A percentile compares a stretch with the other conserved stretches of the same genome.
Conservation (phyloP, 2,329 filamentous ascomycete genomes). For the Sporothrix brunneoviolacea region DNA sequence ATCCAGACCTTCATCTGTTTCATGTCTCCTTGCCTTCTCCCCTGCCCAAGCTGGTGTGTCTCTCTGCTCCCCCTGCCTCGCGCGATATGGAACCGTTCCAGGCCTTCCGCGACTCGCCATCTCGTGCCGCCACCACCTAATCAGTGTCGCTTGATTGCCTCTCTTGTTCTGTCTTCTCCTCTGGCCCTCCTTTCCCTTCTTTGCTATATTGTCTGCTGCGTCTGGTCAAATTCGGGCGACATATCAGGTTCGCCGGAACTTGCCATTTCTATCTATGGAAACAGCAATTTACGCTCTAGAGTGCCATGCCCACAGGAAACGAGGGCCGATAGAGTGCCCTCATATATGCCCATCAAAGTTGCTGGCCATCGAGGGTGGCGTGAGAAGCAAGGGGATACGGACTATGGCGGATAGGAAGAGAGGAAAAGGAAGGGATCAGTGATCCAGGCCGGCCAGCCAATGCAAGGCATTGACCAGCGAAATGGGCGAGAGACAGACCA, state of each 20-base stretch:
- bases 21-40: neutral
- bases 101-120: constrained; percentile 7
- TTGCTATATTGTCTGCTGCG: neutral
- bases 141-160: neutral
- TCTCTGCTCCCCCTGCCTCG: neutral
- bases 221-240: neutral
- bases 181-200: neutral
- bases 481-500: neutral
- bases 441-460: neutral
- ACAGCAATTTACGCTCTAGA: constrained; percentile 9
- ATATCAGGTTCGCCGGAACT: neutral
- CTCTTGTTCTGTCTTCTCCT: neutral
- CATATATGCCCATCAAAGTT: neutral
- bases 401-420: neutral
- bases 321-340: constrained; percentile 3
- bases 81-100: constrained; percentile 9
- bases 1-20: neutral
- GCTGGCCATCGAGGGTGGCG: neutral
- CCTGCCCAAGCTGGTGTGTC: neutral
- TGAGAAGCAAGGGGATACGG: neutral
- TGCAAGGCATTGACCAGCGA: neutral
- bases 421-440: neutral
- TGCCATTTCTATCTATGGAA: constrained; percentile 14
- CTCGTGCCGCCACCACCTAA: constrained; percentile 5
- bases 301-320: constrained; percentile 1